Base-by-base conservation (phyloP, 345 rosid genomes). In the Noccaea caerulescens region DNA sequence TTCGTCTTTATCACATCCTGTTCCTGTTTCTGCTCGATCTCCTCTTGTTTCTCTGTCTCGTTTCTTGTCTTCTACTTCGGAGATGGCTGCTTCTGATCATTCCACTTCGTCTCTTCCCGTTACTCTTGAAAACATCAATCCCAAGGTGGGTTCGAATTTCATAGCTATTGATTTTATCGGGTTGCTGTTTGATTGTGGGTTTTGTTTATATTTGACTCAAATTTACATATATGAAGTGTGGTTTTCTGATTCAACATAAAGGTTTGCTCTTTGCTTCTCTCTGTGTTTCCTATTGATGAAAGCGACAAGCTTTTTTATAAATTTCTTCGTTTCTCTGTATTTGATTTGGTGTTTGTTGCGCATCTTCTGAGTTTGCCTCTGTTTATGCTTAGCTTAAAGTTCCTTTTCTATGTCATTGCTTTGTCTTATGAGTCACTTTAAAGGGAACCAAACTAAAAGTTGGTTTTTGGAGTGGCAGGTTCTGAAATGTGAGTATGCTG, bases 401-500 rank as follows among this genome's bases (percentile, higher is more conserved):
- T 27, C 30, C 30, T 33, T 33, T 33, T 6, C 9, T 7, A 37
- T 37, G 41, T 37, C 46, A 58, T 59, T 20, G 4, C 16, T 41
- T 44, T 44, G 30, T 5, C 38, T 7, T 18, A 33, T 18, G 10
- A 34, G 34, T 47, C 8, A 20, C 33, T 25, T 46, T 41, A 10
- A 47, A 34, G 12, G 18, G 5, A 58, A 68, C n/a, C 41, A 8
- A 45, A 44, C 20, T 18, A 36, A 61, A 10, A 25, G 32, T 11
- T 39, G 14, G 41, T 68, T 46, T 49, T 68, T 0, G 3, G 8
- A 8, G 47, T 38, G 6, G 10, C 87, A 91, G 97, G 91, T 91
- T 72, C 74, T 88, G 61, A 73, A 84, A 76, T 90, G 97, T 60
- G 92, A 90, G 72, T 93, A 93, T 83, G 96, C 97, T 76, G 98